A percentile compares a stretch with the other conserved stretches of the same genome.
Evolutionary conservation across 441 rosid genomes (phyloP).

Genomic region (Capsella rubella): DNA sequence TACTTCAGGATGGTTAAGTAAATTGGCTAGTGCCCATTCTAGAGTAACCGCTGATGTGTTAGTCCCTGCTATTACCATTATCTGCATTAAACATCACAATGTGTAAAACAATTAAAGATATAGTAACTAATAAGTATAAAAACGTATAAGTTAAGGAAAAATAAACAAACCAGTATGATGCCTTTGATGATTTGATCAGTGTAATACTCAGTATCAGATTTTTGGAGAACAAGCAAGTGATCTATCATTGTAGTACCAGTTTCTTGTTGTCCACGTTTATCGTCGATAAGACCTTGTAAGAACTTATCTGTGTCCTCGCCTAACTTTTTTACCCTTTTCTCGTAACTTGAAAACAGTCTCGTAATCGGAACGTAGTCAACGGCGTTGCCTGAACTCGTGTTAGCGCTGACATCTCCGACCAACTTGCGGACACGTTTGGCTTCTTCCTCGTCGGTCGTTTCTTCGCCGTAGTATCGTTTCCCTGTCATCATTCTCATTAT

Average conservation of each 20-base stretch:
- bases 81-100: constrained; percentile 31
- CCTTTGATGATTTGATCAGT: constrained; percentile 64
- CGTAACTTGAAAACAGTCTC: constrained; percentile 41
- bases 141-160: not conserved
- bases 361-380: constrained; percentile 55
- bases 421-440: constrained; percentile 43
- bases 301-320: constrained; percentile 45
- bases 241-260: constrained; percentile 55
- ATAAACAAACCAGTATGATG: constrained; percentile 49
- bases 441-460: constrained; percentile 42
- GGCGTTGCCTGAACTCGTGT: constrained; percentile 40
- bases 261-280: constrained; percentile 35
- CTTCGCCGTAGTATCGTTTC: constrained; percentile 55
- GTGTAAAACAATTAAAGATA: not conserved
- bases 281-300: constrained; percentile 52
- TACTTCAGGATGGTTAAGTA: constrained; percentile 55
- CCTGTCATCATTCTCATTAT: constrained; percentile 66
- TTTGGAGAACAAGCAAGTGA: constrained; percentile 55
- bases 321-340: constrained; percentile 40
- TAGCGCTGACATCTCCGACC: constrained; percentile 34
- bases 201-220: constrained; percentile 53
- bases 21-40: constrained; percentile 65
- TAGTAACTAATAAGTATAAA: not conserved
- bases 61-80: constrained; percentile 52
- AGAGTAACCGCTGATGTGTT: constrained; percentile 55